Evolutionary conservation across 192 early-diverging fungal species (phyloP).

Genomic region (Radiomyces spectabilis): DNA sequence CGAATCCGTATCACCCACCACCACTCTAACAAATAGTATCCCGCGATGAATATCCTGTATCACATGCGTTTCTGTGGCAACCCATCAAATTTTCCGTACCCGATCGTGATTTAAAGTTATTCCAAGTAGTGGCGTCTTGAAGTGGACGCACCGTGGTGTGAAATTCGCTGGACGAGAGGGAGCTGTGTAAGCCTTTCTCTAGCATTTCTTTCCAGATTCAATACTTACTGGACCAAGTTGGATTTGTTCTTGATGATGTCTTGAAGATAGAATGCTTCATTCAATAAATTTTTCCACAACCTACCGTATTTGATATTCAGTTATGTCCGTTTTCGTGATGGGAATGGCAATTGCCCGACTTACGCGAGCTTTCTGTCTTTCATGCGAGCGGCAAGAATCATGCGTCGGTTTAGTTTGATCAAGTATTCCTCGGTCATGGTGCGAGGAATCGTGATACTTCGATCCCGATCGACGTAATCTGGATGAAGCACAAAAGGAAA

Average conservation of each 20-base stretch:
- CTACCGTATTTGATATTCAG: conserved; percentile 25
- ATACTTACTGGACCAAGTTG: conserved; percentile 55
- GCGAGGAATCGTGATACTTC: conserved; percentile 33
- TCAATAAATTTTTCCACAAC: conserved; percentile 66
- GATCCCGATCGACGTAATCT: conserved; percentile 8
- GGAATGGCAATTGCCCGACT: conserved; percentile 6
- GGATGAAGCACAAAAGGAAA: conserved; percentile 22
- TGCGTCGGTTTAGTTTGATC: conserved; percentile 55
- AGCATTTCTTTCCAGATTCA: no score
- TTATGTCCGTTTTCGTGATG: no score
- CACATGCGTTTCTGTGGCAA: no score
- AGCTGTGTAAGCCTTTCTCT: no score
- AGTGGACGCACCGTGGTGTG: no score
- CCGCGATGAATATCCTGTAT: no score
- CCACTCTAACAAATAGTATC: no score
- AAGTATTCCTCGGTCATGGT: conserved; percentile 59
- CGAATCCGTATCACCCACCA: conserved; percentile 77
- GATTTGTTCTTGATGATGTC: conserved; percentile 69
- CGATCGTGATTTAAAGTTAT: no score
- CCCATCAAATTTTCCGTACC: no score
- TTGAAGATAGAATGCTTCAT: conserved; percentile 74
- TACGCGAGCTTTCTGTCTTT: conserved; percentile 70
- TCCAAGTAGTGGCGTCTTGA: no score
- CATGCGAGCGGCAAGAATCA: conserved; percentile 63
- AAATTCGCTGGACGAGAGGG: not conserved